Conservation (phyloP, 371 early-diverging fungal genomes). For the Paraphysoderma sedebokerense region DNA sequence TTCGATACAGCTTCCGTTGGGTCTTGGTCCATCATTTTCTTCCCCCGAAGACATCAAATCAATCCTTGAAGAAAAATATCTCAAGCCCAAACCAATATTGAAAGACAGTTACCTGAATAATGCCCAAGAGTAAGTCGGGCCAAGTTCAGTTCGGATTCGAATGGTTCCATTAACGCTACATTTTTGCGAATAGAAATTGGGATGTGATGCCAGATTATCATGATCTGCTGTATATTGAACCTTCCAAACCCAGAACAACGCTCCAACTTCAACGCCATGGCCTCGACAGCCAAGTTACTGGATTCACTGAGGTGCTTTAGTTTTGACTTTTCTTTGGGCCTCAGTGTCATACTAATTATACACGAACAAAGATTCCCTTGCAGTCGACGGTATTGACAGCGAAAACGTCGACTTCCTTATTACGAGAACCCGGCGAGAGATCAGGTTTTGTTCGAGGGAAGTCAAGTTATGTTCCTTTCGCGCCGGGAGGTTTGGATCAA, state of each 20-base stretch:
- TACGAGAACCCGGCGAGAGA: conserved; percentile 38
- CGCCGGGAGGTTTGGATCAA: conserved; percentile 36
- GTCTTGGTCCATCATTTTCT: no score
- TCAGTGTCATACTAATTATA: not conserved
- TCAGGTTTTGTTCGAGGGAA: conserved; percentile 56
- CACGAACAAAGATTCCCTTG: not conserved
- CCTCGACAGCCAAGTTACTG: conserved; percentile 27
- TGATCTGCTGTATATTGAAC: conserved; percentile 18
- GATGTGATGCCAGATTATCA: conserved; percentile 25
- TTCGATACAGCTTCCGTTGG: no score
- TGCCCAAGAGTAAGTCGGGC: no score
- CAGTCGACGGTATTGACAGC: conserved; percentile 23
- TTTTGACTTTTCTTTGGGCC: conserved; percentile 7
- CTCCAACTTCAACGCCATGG: conserved; percentile 25
- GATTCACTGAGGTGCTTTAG: conserved; percentile 22
- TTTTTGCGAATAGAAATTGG: no score
- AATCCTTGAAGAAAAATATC: no score
- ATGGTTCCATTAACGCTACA: no score
- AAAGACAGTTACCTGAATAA: no score
- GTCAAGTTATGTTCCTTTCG: conserved; percentile 54
- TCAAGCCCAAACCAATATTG: no score
- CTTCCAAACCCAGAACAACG: conserved; percentile 22
- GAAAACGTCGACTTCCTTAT: conserved; percentile 55
- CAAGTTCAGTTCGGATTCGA: no score
- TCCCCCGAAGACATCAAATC: no score